A percentile compares a stretch with the other conserved stretches of the same genome.
Evolutionary conservation across 257 asterid genomes (phyloP).

Genomic region (Solanum neorickii): DNA sequence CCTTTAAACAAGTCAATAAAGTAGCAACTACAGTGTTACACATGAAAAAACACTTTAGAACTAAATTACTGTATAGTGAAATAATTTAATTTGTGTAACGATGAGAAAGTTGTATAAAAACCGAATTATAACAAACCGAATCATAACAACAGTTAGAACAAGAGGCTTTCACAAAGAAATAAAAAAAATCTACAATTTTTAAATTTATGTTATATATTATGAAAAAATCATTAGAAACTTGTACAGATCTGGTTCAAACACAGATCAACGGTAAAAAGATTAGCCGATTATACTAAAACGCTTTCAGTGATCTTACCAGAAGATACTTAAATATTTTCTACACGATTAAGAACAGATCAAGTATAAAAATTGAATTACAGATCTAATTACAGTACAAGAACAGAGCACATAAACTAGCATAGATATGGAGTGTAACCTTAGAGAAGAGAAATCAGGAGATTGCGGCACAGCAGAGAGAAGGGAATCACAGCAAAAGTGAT

Average conservation of each 20-base stretch:
- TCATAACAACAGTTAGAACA: not conserved
- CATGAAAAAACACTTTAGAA: not conserved
- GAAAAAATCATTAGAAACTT: not conserved
- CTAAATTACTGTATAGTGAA: not conserved
- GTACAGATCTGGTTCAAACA: not conserved
- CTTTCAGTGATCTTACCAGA: not conserved
- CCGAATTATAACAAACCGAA: not conserved
- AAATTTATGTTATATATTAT: not conserved
- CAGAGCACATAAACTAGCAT: not conserved
- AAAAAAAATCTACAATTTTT: not conserved
- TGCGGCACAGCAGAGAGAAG: not conserved
- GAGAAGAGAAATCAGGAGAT: not conserved
- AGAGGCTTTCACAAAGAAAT: not conserved
- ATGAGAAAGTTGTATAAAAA: not conserved
- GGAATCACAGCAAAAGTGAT: not conserved
- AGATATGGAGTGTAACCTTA: not conserved
- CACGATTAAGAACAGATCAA: not conserved
- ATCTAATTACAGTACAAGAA: not conserved
- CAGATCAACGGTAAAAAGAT: no score
- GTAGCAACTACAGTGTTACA: not conserved
- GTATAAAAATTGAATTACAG: not conserved
- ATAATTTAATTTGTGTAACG: not conserved
- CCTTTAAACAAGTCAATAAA: not conserved
- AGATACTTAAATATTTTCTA: not conserved
- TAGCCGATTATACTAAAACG: not conserved